Evolutionary conservation across 108 stramenopile species (phyloP).

Genomic region (Epithemia pelagica): DNA sequence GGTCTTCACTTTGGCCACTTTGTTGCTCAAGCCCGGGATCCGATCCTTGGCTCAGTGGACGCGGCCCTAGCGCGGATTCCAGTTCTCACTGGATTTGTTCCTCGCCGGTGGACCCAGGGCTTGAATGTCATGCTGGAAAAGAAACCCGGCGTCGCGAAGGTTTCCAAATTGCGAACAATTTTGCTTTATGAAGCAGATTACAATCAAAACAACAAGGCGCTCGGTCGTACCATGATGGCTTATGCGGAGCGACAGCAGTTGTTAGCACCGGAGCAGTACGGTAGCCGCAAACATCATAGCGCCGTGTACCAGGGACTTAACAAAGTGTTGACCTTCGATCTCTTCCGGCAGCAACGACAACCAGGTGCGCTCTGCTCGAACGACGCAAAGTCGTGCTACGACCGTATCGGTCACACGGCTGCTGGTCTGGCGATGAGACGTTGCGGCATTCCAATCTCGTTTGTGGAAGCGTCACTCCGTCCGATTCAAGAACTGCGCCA

Average conservation of each 20-base stretch:
- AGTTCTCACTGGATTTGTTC: slow-evolving; percentile 1
- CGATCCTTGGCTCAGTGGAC: not conserved
- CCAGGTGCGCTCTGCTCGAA: slow-evolving; percentile 9
- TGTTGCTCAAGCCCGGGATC: not conserved
- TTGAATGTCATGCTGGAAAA: slow-evolving; percentile 12
- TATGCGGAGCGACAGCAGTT: not conserved
- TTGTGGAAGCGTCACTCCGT: not conserved
- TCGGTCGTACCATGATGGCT: slow-evolving; percentile 2
- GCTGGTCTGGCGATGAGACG: slow-evolving; percentile 11
- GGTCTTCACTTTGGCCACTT: slow-evolving; percentile 9
- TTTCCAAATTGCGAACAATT: slow-evolving; percentile 5
- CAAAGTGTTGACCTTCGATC: slow-evolving; percentile 8
- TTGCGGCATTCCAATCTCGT: not conserved
- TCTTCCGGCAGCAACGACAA: slow-evolving; percentile 1
- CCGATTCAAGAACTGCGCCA: slow-evolving; percentile 16
- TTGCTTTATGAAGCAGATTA: slow-evolving; percentile 5
- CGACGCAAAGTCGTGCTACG: slow-evolving; percentile 14
- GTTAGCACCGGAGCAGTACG: slow-evolving; percentile 5
- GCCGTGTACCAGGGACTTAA: not conserved
- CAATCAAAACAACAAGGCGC: slow-evolving; percentile 10
- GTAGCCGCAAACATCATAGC: not conserved
- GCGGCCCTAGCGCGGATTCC: not conserved
- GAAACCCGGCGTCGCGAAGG: not conserved
- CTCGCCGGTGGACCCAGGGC: not conserved
- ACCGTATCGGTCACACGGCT: slow-evolving; percentile 12